phyloP scores from a whole-genome alignment of 2,329 filamentous ascomycete species.

The Didymella keratinophila region DNA sequence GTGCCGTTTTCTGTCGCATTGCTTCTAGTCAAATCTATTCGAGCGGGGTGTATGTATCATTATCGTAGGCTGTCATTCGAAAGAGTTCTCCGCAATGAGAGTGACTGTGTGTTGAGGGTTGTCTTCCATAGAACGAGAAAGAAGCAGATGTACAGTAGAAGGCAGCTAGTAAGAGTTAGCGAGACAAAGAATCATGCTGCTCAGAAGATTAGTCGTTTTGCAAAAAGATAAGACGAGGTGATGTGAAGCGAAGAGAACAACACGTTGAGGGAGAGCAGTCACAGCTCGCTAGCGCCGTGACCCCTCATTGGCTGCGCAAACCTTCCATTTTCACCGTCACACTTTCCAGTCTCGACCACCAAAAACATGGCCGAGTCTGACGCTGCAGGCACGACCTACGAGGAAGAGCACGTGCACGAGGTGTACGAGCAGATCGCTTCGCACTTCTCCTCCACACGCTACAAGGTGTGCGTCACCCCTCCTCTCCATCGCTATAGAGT shows the following conservation, averaged over 20 bases:
- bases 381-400: slow-evolving; percentile 67
- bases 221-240: neutral
- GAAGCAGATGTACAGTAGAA: neutral
- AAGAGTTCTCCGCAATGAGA: neutral
- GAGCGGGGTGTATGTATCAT: neutral
- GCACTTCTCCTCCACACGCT: slow-evolving; percentile 82
- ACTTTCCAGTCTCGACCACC: neutral
- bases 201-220: neutral
- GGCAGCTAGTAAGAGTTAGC: too few species aligned
- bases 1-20: neutral
- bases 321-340: slow-evolving; percentile 1
- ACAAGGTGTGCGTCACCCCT: slow-evolving; percentile 62
- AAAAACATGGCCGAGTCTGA: slow-evolving; percentile 32
- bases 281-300: slow-evolving; percentile 5
- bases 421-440: slow-evolving; percentile 89
- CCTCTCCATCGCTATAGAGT: slow-evolving; percentile 9
- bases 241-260: neutral
- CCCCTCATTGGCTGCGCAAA: slow-evolving; percentile 20
- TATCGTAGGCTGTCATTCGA: neutral
- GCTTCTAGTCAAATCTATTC: neutral
- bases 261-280: neutral
- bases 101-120: neutral
- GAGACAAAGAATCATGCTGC: too few species aligned
- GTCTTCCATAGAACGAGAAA: neutral
- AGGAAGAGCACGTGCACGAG: slow-evolving; percentile 85